phyloP scores from a whole-genome alignment of 371 early-diverging fungal species.

The Mucor lusitanicus region DNA sequence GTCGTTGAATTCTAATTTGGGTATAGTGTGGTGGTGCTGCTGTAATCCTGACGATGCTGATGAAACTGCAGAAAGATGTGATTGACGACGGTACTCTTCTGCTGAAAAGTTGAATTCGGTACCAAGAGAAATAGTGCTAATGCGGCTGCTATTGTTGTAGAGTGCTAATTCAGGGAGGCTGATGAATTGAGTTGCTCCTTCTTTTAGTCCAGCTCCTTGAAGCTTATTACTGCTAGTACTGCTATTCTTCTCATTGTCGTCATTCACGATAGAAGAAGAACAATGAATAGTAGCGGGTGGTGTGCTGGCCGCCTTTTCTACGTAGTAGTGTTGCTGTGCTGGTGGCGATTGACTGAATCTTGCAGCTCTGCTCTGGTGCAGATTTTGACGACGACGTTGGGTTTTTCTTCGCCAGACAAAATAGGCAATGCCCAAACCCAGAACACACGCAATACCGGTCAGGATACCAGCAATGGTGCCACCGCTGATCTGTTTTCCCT shows the following conservation, averaged over 20 bases:
- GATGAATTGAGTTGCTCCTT: neutral
- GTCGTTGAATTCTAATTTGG: neutral
- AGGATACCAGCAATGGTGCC: conserved; percentile 45
- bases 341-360: conserved; percentile 33
- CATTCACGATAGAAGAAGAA: neutral
- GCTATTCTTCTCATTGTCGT: neutral
- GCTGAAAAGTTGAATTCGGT: conserved; percentile 22
- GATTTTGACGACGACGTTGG: neutral
- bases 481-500: conserved; percentile 16
- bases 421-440: conserved; percentile 28
- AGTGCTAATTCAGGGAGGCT: conserved; percentile 13
- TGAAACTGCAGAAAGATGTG: neutral
- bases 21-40: neutral
- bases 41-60: neutral
- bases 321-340: neutral
- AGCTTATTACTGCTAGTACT: neutral
- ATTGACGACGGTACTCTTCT: neutral
- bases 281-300: neutral
- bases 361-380: conserved; percentile 17
- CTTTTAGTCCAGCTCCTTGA: neutral
- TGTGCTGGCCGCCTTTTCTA: neutral
- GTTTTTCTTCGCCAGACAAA: conserved; percentile 22
- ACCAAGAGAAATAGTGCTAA: conserved; percentile 25
- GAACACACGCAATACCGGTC: conserved; percentile 28
- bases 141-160: neutral